These are phyloP conservation scores for Aspergillus neoniger DNA, from an alignment of 2,329 filamentous ascomycete genomes.

Conservation along the genomic window DNA sequence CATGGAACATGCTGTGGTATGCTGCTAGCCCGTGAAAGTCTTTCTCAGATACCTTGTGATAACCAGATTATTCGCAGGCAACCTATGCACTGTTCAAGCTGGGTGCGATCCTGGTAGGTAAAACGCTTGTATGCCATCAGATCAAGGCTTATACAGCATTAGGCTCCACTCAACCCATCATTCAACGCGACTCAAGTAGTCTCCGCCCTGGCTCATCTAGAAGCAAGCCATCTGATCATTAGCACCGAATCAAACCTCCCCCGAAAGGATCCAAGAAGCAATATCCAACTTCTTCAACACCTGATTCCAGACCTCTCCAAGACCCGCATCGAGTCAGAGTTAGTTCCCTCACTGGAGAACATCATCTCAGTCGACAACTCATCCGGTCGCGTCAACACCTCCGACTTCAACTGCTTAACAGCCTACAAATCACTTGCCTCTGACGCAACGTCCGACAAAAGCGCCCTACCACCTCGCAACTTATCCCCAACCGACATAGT, in stretches of 20 bases:
- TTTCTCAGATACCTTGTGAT: background rate
- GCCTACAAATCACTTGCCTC: constrained; percentile 51
- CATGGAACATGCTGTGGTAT: constrained; percentile 75
- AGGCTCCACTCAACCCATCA: constrained; percentile 86
- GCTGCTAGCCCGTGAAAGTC: constrained; percentile 16
- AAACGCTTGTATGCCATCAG: background rate
- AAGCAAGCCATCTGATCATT: constrained; percentile 73
- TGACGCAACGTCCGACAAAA: constrained; percentile 43
- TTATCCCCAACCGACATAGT: constrained; percentile 69
- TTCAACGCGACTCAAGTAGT: constrained; percentile 80
- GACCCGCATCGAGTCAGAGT: constrained; percentile 52
- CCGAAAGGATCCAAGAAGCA: constrained; percentile 61
- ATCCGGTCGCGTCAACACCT: constrained; percentile 52
- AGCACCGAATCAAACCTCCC: constrained; percentile 85
- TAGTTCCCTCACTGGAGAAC: constrained; percentile 68
- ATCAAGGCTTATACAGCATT: background rate
- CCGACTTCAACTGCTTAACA: constrained; percentile 46
- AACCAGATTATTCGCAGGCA: constrained; percentile 31
- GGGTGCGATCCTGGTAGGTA: constrained; percentile 75
- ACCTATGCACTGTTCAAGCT: constrained; percentile 93
- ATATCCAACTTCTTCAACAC: constrained; percentile 58
- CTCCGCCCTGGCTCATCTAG: constrained; percentile 75
- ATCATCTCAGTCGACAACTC: constrained; percentile 82
- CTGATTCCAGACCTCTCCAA: constrained; percentile 53
- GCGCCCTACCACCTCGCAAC: constrained; percentile 48